These are phyloP conservation scores for Verticillium klebahnii DNA, from an alignment of 2,329 filamentous ascomycete genomes.

Conservation along the genomic window DNA sequence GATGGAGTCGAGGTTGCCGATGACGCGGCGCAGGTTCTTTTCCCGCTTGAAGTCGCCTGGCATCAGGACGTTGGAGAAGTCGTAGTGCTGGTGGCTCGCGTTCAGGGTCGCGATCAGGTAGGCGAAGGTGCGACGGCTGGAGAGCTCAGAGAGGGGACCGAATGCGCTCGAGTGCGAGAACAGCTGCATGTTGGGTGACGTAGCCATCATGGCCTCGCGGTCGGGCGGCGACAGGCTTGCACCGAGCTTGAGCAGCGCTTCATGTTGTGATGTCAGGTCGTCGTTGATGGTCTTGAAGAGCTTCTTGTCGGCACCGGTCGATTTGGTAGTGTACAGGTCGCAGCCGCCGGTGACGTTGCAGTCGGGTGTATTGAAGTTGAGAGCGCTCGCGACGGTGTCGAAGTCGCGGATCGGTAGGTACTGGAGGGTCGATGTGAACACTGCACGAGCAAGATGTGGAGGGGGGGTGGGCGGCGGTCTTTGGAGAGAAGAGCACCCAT, in stretches of 20 bases:
- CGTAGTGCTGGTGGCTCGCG: conserved; percentile 85
- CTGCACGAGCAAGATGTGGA: neutral
- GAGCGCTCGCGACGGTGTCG: conserved; percentile 83
- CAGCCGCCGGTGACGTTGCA: conserved; percentile 89
- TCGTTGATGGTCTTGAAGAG: conserved; percentile 93
- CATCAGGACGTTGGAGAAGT: conserved; percentile 88
- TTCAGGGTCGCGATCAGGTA: conserved; percentile 96
- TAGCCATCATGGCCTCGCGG: conserved; percentile 62
- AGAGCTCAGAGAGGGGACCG: conserved; percentile 80
- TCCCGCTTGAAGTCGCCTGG: conserved; percentile 88
- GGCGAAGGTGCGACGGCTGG: conserved; percentile 86
- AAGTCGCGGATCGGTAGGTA: conserved; percentile 89
- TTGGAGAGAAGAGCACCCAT: neutral
- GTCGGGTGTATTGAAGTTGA: conserved; percentile 94
- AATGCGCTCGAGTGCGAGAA: conserved; percentile 87
- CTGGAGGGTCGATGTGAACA: conserved; percentile 39
- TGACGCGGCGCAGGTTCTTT: conserved; percentile 72
- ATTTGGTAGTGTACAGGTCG: conserved; percentile 96
- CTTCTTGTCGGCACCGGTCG: conserved; percentile 92
- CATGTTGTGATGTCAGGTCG: conserved; percentile 86
- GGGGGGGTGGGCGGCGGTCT: neutral
- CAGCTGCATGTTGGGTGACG: conserved; percentile 53
- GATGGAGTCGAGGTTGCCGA: conserved; percentile 82
- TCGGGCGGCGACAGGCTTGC: conserved; percentile 83
- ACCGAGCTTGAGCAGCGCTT: conserved; percentile 79